These are phyloP conservation scores for Fusarium coffeatum DNA, from an alignment of 2,329 filamentous ascomycete species.

Conservation along the genomic window DNA sequence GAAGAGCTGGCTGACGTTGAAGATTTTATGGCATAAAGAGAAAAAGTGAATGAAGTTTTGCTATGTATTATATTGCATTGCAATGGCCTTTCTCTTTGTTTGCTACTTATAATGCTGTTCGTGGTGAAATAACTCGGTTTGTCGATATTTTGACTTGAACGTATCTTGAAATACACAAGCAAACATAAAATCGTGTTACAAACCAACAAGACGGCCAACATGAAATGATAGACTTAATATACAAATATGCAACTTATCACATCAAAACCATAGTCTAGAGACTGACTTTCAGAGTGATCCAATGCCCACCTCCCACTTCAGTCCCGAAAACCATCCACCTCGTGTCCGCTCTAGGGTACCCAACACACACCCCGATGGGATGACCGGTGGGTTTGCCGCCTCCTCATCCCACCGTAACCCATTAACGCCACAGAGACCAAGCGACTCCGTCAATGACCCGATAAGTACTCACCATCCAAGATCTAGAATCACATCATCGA, in stretches of 20 bases:
- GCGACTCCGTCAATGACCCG: neutral
- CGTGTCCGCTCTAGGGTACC: neutral
- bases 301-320: neutral
- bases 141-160: no score
- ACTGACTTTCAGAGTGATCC: no score
- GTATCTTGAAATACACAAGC: no score
- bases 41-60: no score
- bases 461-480: neutral
- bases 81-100: no score
- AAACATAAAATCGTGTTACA: no score
- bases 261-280: neutral
- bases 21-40: no score
- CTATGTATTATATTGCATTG: no score
- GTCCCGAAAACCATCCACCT: neutral
- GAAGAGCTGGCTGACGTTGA: no score
- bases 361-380: neutral
- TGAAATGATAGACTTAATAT: rapidly evolving
- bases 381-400: slow-evolving; percentile 1
- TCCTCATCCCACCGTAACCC: slow-evolving; percentile 4
- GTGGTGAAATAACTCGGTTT: no score
- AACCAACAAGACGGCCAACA: neutral
- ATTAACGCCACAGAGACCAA: neutral
- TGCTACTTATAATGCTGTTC: no score
- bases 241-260: neutral
- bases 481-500: neutral